Conservation (phyloP, 2,329 filamentous ascomycete species). For the Cadophora gregata region DNA sequence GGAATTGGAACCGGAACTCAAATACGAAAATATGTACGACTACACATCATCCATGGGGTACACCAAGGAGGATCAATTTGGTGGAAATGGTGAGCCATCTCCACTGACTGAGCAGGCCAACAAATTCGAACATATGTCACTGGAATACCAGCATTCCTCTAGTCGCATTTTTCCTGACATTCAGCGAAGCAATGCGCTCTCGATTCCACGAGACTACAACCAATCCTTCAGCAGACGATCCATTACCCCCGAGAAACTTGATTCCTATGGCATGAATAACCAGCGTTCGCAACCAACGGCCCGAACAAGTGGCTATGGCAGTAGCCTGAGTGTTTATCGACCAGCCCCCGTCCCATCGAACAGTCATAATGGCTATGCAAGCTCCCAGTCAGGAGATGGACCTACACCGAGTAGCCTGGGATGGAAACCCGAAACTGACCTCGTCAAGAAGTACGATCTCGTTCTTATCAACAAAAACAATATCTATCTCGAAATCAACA, state of each 20-base stretch:
- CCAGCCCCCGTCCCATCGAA: neutral
- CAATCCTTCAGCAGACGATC: neutral
- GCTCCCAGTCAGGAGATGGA: neutral
- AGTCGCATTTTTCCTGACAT: neutral
- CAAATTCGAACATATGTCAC: neutral
- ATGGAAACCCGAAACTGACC: conserved; percentile 26
- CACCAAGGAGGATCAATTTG: neutral
- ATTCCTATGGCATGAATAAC: neutral
- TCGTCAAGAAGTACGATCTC: conserved; percentile 34
- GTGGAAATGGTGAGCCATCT: neutral
- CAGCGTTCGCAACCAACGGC: neutral
- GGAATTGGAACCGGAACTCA: neutral
- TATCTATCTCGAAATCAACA: conserved; percentile 29
- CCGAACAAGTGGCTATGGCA: neutral
- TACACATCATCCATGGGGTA: neutral
- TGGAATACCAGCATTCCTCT: neutral
- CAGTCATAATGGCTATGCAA: neutral
- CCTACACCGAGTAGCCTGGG: conserved; percentile 31
- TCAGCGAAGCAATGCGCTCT: neutral
- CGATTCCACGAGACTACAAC: neutral
- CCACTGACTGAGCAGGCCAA: neutral
- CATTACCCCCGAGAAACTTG: neutral
- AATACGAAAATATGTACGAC: neutral
- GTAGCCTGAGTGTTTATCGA: neutral
- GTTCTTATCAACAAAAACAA: conserved; percentile 29